Evolutionary conservation across 352 stramenopile species (phyloP).

Genomic region (Globisporangium cylindrosporum): DNA sequence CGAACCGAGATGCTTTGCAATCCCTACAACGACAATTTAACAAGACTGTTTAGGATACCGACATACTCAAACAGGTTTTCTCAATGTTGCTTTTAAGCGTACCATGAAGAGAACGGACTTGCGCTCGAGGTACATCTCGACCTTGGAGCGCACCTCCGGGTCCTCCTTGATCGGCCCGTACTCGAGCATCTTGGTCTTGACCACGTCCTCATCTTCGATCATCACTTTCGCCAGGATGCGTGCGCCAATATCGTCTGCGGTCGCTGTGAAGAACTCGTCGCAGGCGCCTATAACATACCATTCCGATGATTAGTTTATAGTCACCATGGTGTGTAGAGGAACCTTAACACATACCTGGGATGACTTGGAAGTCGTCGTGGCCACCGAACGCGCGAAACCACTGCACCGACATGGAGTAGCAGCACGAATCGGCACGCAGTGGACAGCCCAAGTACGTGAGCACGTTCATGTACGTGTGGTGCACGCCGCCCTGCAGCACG

Average conservation of each 20-base stretch:
- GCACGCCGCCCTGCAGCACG: conserved; percentile 73
- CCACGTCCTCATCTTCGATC: conserved; percentile 63
- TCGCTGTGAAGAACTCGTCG: conserved; percentile 78
- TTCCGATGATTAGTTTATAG: too few relatives aligned
- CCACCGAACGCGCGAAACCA: conserved; percentile 73
- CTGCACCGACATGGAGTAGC: conserved; percentile 64
- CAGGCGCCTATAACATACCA: conserved; percentile 24
- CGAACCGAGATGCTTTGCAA: conserved; percentile 50
- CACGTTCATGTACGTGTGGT: conserved; percentile 83
- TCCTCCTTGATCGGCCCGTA: conserved; percentile 83
- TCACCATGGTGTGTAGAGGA: too few relatives aligned
- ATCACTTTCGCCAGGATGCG: conserved; percentile 74
- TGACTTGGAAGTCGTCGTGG: conserved; percentile 69
- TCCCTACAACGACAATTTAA: conserved; percentile 16
- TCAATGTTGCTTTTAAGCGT: not conserved
- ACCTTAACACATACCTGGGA: conserved; percentile 30
- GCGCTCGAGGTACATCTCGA: conserved; percentile 83
- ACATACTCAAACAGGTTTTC: too few relatives aligned
- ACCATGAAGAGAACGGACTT: conserved; percentile 82
- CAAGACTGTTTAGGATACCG: too few relatives aligned
- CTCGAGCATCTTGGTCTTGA: conserved; percentile 81
- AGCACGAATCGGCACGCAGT: conserved; percentile 57
- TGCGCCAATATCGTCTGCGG: conserved; percentile 75
- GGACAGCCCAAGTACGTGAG: conserved; percentile 69
- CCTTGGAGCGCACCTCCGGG: conserved; percentile 78